phyloP scores from a whole-genome alignment of 345 rosid species.

The Salix koriyanagi region DNA sequence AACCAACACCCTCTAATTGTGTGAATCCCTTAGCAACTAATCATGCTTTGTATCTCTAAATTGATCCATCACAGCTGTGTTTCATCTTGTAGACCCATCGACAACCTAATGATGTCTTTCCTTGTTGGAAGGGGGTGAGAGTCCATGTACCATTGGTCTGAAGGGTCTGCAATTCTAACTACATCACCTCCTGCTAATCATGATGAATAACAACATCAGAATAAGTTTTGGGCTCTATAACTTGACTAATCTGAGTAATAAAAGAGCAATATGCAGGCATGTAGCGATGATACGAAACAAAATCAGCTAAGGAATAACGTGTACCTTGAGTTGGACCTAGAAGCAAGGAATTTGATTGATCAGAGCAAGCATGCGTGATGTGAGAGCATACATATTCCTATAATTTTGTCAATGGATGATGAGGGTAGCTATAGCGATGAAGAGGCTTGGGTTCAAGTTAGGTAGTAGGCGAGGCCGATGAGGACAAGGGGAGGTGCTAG shows the following conservation, averaged over 20 bases:
- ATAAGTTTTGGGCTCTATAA: not conserved
- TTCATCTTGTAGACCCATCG: not conserved
- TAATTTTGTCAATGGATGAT: not conserved
- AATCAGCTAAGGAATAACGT: not conserved
- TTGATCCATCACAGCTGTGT: not conserved
- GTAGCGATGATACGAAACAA: not conserved
- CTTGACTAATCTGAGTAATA: not conserved
- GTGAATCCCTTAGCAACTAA: not conserved
- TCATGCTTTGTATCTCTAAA: not conserved
- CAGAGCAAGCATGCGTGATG: not conserved
- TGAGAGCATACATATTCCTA: not conserved
- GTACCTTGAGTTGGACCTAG: not conserved
- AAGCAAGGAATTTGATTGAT: not conserved
- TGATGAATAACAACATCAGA: not conserved
- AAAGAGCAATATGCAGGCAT: not conserved
- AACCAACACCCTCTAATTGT: not conserved
- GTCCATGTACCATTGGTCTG: not conserved
- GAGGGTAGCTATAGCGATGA: not conserved
- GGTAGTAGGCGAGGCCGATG: too few species aligned
- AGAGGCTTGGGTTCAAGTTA: not conserved
- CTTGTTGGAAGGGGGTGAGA: not conserved
- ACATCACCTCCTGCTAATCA: not conserved
- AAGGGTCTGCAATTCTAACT: not conserved
- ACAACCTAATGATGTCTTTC: not conserved
- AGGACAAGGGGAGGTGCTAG: not conserved